Evolutionary conservation across 148 eudicot genomes (phyloP).

Genomic region (Rhododendron mucronatum): DNA sequence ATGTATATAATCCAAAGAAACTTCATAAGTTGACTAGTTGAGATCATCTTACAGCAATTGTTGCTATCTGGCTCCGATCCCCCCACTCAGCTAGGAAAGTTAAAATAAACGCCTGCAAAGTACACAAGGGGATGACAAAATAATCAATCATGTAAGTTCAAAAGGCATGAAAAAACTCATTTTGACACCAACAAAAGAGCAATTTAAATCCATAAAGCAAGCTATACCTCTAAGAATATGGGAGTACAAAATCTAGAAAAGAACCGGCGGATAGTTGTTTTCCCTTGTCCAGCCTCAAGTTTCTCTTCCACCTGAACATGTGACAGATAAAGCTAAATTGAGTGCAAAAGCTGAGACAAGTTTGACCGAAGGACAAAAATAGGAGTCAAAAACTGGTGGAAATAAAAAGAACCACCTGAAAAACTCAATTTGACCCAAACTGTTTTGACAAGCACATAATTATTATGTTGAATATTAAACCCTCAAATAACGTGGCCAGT

Average conservation of each 20-base stretch:
- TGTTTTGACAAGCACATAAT: neutral
- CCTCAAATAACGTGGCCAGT: neutral
- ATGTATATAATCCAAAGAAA: neutral
- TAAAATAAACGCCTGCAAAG: slow-evolving; percentile 85
- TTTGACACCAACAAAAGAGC: neutral
- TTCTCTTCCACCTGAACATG: slow-evolving; percentile 88
- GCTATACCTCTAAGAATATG: slow-evolving; percentile 80
- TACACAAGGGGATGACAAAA: slow-evolving; percentile 6
- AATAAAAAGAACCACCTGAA: neutral
- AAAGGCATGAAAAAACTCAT: neutral
- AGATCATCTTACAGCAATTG: slow-evolving; percentile 81
- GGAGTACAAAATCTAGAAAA: slow-evolving; percentile 92
- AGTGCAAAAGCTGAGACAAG: neutral
- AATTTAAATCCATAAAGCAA: neutral
- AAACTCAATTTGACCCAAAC: neutral
- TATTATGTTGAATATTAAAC: neutral
- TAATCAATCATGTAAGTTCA: neutral
- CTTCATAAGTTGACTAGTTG: neutral
- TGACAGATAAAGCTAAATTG: neutral
- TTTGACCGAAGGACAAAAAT: neutral
- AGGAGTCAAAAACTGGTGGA: neutral
- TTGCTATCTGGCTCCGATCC: slow-evolving; percentile 97
- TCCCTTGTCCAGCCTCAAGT: slow-evolving; percentile 92
- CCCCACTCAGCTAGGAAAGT: slow-evolving; percentile 99
- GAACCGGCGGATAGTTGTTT: slow-evolving; percentile 66